Base-by-base conservation (phyloP, 2,329 filamentous ascomycete species). In the Laburnicola sp. region DNA sequence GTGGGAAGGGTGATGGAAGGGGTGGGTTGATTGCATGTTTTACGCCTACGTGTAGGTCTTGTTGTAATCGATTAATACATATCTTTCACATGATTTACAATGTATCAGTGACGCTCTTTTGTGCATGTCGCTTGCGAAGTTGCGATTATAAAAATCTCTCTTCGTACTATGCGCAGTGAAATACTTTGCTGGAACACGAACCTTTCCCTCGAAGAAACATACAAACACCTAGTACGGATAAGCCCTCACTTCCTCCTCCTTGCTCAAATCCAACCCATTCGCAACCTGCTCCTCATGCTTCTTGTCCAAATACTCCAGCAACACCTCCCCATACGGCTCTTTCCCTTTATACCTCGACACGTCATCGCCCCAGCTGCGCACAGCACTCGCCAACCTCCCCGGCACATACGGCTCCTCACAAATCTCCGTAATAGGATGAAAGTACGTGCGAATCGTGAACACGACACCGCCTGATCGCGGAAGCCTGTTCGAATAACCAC, bases 381-480 rank as follows among this genome's bases (percentile, higher is more conserved):
- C 75, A 4, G 88, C 89, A 60, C 86, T 89, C 2, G 90, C 90
- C 63, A 95, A 70, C 30, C 90, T 73, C 0, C 90, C 89, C 0
- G 90, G 89, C 0, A 95, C 89, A 68, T 88, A 89, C 16, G 85
- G 82, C 73, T 93, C 88, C 67, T 83, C 70, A 0, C 75, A 84
- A 51, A 93, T 81, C 11, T 86, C 83, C 0, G 79, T 85, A 27
- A 93, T 74, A 0, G 87, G 87, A 52, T 86, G 82, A 64, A 93
- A 91, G 69, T 93, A 93, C 0, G 89, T 93, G 9, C 89, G 77
- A 44, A 93, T 90, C 0, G 89, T 92, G 63, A 93, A 93, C 3
- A 86, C 82, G 7, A 79, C 73, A 23, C 72, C 77, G 16, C 77
- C 77, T 32, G 74, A 74, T 30, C 74, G 65, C 3, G 77, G 77